These are phyloP conservation scores for Caryopteris hybrid DNA, from an alignment of 305 asterid species.

Conservation along the genomic window DNA sequence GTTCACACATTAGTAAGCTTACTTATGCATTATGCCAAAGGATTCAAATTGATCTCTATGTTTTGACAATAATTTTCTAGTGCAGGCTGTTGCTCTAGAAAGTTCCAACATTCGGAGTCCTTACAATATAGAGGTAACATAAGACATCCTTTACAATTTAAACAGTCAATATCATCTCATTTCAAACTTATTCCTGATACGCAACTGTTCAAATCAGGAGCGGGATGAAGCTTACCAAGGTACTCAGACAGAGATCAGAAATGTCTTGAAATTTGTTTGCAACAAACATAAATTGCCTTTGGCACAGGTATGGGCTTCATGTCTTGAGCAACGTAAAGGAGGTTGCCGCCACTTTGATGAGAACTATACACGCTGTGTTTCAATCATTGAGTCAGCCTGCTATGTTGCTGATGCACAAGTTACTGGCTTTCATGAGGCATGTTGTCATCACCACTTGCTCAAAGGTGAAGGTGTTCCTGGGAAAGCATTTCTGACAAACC, in stretches of 20 bases:
- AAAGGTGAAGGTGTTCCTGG: conserved; percentile 75
- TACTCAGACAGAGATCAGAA: conserved; percentile 52
- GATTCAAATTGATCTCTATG: background rate
- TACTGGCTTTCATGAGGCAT: conserved; percentile 58
- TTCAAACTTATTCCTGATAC: conserved; percentile 18
- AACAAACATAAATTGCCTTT: conserved; percentile 59
- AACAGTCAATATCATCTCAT: background rate
- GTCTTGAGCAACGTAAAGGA: conserved; percentile 55
- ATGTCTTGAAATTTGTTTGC: conserved; percentile 51
- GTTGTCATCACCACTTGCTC: conserved; percentile 68
- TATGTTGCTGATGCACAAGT: conserved; percentile 55
- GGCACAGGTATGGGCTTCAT: conserved; percentile 82
- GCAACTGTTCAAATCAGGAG: conserved; percentile 37
- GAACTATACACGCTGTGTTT: conserved; percentile 52
- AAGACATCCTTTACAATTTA: background rate
- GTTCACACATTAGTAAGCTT: background rate
- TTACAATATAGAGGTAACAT: conserved; percentile 45
- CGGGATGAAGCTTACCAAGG: conserved; percentile 48
- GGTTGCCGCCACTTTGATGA: conserved; percentile 69
- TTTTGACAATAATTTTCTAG: background rate
- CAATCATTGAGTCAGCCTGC: conserved; percentile 66
- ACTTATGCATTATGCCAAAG: background rate
- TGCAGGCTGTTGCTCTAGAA: conserved; percentile 75
- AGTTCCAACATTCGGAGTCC: conserved; percentile 42
- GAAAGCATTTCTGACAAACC: conserved; percentile 60